A percentile compares a stretch with the other conserved stretches of the same genome.
Evolutionary conservation across 345 rosid species (phyloP).

Genomic region (Eucalyptus curtisii): DNA sequence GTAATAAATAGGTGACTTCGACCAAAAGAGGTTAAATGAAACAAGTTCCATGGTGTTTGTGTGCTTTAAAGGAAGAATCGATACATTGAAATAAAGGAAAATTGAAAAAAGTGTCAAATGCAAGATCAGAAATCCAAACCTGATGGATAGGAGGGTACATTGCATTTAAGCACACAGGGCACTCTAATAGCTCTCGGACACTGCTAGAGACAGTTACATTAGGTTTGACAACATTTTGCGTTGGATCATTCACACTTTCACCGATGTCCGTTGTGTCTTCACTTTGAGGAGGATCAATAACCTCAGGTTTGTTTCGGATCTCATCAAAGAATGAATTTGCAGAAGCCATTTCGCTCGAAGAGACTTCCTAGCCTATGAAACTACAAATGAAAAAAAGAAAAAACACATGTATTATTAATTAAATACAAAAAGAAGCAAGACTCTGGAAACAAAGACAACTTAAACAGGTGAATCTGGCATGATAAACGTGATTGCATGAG

Average conservation of each 20-base stretch:
- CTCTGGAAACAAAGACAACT: not conserved
- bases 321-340: constrained; percentile 47
- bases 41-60: not conserved
- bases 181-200: constrained; percentile 72
- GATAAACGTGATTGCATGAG: not conserved
- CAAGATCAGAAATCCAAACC: constrained; percentile 18
- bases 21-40: not conserved
- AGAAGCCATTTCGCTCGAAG: constrained; percentile 24
- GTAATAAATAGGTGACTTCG: not conserved
- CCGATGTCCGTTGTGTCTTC: constrained; percentile 36
- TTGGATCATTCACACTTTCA: constrained; percentile 45
- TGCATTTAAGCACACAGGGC: constrained; percentile 79
- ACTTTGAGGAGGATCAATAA: constrained; percentile 48
- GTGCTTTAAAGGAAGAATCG: not conserved
- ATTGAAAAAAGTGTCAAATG: not conserved
- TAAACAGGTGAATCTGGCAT: not conserved
- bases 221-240: constrained; percentile 37
- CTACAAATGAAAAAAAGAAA: not conserved
- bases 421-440: not conserved
- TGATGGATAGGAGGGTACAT: constrained; percentile 93
- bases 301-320: constrained; percentile 49
- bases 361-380: not conserved
- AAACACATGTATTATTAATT: not conserved
- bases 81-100: not conserved
- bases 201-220: constrained; percentile 55